Percentiles rank a stretch among this genome's conserved stretches.
Evolutionary conservation across 768 basidiomycete species (phyloP).

Genomic region (Tubosaeta sp.): DNA sequence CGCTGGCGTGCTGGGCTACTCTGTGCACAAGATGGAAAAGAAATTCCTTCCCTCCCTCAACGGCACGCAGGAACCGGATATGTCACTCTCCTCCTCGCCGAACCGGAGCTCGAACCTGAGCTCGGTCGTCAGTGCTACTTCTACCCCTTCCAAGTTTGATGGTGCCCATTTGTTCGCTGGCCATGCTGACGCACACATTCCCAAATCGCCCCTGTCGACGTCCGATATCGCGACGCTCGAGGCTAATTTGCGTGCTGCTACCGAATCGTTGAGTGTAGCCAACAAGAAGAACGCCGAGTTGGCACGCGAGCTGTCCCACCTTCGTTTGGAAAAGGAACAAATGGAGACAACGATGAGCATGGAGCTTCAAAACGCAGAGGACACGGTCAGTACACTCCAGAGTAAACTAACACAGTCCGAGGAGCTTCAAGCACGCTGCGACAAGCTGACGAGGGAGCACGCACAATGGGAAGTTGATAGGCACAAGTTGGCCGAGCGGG

Average conservation of each 20-base stretch:
- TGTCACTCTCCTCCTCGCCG: constrained; percentile 51
- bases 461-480: constrained; percentile 48
- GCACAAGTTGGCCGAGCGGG: constrained; percentile 33
- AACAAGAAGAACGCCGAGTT: constrained; percentile 60
- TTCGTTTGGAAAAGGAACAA: constrained; percentile 65
- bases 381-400: constrained; percentile 56
- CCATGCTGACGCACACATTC: constrained; percentile 61
- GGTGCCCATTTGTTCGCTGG: constrained; percentile 85
- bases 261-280: constrained; percentile 52
- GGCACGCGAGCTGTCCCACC: constrained; percentile 55
- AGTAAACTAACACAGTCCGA: constrained; percentile 50
- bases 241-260: constrained; percentile 58
- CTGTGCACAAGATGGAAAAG: constrained; percentile 65
- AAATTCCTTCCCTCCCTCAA: constrained; percentile 34
- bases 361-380: constrained; percentile 65
- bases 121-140: constrained; percentile 41
- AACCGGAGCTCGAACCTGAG: constrained; percentile 49
- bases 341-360: constrained; percentile 59
- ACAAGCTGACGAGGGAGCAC: constrained; percentile 47
- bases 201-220: constrained; percentile 41
- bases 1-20: constrained; percentile 72
- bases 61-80: constrained; percentile 33
- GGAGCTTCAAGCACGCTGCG: constrained; percentile 43
- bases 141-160: constrained; percentile 63
- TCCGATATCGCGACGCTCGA: constrained; percentile 53